A percentile compares a stretch with the other conserved stretches of the same genome.
phyloP scores from a whole-genome alignment of 2,329 filamentous ascomycete species.

The Leptographium flavum region DNA sequence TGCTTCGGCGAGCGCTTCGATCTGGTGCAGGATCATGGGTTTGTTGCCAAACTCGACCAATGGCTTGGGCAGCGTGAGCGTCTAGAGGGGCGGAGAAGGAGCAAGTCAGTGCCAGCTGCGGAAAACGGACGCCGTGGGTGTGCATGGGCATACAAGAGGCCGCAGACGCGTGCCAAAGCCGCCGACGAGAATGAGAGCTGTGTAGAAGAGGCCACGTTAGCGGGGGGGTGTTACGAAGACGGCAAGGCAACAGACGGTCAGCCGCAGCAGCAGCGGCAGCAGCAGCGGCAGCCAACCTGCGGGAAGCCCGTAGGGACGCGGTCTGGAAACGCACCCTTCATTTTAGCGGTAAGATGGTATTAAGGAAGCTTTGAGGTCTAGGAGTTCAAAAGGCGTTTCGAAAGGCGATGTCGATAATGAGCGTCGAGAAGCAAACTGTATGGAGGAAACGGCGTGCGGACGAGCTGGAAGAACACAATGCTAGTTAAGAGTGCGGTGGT shows the following conservation, averaged over 20 bases:
- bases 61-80: conserved; percentile 90
- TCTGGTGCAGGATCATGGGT: conserved; percentile 98
- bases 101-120: conserved; percentile 5
- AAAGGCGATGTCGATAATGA: conserved; percentile 6
- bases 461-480: neutral
- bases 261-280: neutral
- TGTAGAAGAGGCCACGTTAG: conserved; percentile 24
- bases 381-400: conserved; percentile 1
- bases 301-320: neutral
- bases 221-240: neutral
- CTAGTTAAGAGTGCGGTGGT: neutral
- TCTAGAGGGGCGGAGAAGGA: conserved; percentile 37
- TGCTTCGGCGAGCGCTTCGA: conserved; percentile 82
- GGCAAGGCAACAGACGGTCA: neutral
- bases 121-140: neutral
- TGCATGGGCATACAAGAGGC: conserved; percentile 57
- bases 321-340: conserved; percentile 29
- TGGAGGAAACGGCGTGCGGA: neutral
- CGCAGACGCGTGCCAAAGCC: conserved; percentile 96
- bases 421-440: neutral
- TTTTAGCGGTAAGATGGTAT: conserved; percentile 13
- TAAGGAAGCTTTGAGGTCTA: neutral
- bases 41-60: conserved; percentile 98
- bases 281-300: neutral
- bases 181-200: conserved; percentile 96